Conservation (phyloP, 805 yeast genomes). For the Hanseniaspora nectarophila region DNA sequence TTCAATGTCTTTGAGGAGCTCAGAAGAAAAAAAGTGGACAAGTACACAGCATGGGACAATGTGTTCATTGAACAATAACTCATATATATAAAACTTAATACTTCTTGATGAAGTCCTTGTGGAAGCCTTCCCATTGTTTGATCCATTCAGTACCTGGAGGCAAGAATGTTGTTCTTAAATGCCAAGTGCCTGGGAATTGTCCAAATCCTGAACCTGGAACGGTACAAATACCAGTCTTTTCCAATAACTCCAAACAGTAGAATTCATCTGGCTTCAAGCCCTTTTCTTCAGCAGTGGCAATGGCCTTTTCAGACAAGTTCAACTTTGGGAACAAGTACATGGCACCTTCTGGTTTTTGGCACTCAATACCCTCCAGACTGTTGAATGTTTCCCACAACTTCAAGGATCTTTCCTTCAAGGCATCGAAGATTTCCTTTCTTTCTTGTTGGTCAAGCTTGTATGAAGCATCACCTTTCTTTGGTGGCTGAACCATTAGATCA, state of each 20-base stretch:
- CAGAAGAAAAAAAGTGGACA: conserved; percentile 18
- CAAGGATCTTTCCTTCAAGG: conserved; percentile 52
- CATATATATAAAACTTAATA: conserved; percentile 20
- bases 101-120: conserved; percentile 55
- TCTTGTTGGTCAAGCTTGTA: conserved; percentile 56
- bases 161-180: conserved; percentile 88
- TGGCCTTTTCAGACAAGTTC: conserved; percentile 51
- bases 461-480: conserved; percentile 63
- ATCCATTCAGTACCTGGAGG: conserved; percentile 94
- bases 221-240: conserved; percentile 86
- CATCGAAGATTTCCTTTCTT: conserved; percentile 46
- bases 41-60: conserved; percentile 14
- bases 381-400: conserved; percentile 58
- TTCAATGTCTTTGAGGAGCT: conserved; percentile 18
- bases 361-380: conserved; percentile 66
- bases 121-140: conserved; percentile 65
- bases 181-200: conserved; percentile 78
- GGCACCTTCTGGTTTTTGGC: conserved; percentile 91
- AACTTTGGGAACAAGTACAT: conserved; percentile 90
- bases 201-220: conserved; percentile 98
- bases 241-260: conserved; percentile 74
- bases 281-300: conserved; percentile 44
- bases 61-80: conserved; percentile 18
- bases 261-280: conserved; percentile 68
- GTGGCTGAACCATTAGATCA: conserved; percentile 90